A percentile compares a stretch with the other conserved stretches of the same genome.
phyloP scores from a whole-genome alignment of 352 stramenopile species.

The Phytophthora chlamydospora region DNA sequence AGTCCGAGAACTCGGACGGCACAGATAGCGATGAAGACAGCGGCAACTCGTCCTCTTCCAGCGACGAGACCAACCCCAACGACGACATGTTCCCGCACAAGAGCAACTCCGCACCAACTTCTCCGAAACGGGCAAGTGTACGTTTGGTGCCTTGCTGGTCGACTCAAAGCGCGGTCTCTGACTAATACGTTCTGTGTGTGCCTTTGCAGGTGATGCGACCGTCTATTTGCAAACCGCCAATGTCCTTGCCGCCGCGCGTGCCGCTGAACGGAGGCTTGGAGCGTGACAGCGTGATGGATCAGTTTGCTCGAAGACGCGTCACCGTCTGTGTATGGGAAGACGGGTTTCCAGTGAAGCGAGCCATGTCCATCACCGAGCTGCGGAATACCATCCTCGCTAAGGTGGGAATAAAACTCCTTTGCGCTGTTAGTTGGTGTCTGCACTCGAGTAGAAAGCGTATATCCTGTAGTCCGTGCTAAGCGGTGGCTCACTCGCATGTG shows the following conservation, averaged over 20 bases:
- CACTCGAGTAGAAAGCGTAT: background rate
- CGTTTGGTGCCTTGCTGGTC: constrained; percentile 6
- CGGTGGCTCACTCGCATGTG: constrained; percentile 4
- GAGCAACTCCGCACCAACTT: constrained; percentile 31
- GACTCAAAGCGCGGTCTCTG: background rate
- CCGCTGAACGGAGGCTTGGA: constrained; percentile 32
- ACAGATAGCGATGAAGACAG: constrained; percentile 84
- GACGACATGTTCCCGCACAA: constrained; percentile 48
- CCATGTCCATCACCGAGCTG: constrained; percentile 84
- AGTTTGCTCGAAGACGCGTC: constrained; percentile 67
- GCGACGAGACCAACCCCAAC: constrained; percentile 55
- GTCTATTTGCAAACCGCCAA: constrained; percentile 25
- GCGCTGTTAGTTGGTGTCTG: constrained; percentile 6
- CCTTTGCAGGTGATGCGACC: constrained; percentile 20
- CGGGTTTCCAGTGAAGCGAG: constrained; percentile 64
- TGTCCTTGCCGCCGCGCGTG: constrained; percentile 40
- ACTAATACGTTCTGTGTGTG: constrained; percentile 12
- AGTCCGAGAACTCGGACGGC: constrained; percentile 79
- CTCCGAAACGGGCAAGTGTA: constrained; percentile 34
- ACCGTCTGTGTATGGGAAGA: constrained; percentile 84
- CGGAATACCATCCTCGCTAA: constrained; percentile 82
- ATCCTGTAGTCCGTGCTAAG: background rate
- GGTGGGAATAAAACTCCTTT: constrained; percentile 35
- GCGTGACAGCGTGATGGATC: constrained; percentile 45
- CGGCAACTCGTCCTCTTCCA: constrained; percentile 76